phyloP scores from a whole-genome alignment of 2,329 filamentous ascomycete genomes.

The Sphaceloma murrayae region DNA sequence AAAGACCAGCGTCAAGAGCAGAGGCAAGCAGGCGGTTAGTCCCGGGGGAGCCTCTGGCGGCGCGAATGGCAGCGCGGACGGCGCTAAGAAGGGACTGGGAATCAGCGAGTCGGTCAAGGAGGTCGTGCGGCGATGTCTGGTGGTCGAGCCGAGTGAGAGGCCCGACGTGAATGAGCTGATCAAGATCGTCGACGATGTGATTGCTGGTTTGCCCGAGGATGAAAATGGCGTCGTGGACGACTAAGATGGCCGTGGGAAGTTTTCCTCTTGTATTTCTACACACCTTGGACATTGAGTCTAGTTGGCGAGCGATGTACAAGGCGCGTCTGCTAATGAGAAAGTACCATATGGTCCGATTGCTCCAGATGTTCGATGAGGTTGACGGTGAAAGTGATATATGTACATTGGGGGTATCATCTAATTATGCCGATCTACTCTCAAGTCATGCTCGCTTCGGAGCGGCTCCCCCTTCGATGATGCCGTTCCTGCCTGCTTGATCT shows the following conservation, averaged over 20 bases:
- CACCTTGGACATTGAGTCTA: too few species aligned
- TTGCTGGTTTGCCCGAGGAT: slow-evolving; percentile 54
- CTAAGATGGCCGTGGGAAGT: too few species aligned
- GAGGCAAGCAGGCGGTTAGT: slow-evolving; percentile 44
- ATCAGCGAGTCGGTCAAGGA: slow-evolving; percentile 80
- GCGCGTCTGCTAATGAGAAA: too few species aligned
- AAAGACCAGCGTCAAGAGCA: slow-evolving; percentile 39
- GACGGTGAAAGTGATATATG: too few species aligned
- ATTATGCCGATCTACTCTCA: background rate
- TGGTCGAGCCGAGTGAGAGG: slow-evolving; percentile 75
- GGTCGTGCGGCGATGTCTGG: slow-evolving; percentile 76
- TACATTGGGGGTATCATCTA: slow-evolving; percentile 2
- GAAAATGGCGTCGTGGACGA: slow-evolving; percentile 23
- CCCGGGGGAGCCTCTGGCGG: background rate
- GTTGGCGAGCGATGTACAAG: too few species aligned
- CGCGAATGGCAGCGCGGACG: slow-evolving; percentile 23
- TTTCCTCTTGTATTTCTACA: too few species aligned
- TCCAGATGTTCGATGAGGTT: too few species aligned
- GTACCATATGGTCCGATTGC: too few species aligned
- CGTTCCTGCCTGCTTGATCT: background rate
- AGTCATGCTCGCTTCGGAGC: slow-evolving; percentile 4
- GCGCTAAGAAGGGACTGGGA: slow-evolving; percentile 26
- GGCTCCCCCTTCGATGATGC: too few species aligned
- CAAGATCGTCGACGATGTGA: slow-evolving; percentile 61
- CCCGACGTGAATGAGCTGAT: slow-evolving; percentile 83